phyloP scores from a whole-genome alignment of 1,284 basidiomycete genomes.

The Marasmius sp. region DNA sequence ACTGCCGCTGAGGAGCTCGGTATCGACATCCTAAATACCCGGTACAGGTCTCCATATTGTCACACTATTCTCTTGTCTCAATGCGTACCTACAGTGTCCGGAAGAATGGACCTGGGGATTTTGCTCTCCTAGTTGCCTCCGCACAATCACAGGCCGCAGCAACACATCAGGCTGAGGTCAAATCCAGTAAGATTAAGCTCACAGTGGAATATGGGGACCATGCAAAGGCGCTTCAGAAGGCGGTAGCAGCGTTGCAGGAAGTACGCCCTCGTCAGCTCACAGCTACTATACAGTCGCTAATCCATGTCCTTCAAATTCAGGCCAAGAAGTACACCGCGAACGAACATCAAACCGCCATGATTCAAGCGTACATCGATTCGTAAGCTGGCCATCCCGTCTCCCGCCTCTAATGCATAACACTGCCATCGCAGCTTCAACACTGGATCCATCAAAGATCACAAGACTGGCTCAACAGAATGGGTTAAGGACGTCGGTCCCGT shows the following conservation, averaged over 20 bases:
- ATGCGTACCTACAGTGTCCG: conserved; percentile 46
- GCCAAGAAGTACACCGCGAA: conserved; percentile 75
- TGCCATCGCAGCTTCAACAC: conserved; percentile 59
- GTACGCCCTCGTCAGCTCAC: conserved; percentile 32
- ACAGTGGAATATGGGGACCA: conserved; percentile 75
- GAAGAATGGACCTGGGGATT: conserved; percentile 60
- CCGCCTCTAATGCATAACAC: neutral
- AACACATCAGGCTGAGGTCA: conserved; percentile 46
- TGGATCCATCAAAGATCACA: conserved; percentile 78
- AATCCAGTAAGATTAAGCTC: conserved; percentile 46
- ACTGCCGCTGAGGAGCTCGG: conserved; percentile 68
- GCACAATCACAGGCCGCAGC: conserved; percentile 39
- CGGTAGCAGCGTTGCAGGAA: conserved; percentile 58
- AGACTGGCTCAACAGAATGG: conserved; percentile 75
- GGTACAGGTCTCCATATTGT: conserved; percentile 40
- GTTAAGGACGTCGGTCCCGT: conserved; percentile 84
- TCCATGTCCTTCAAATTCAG: conserved; percentile 29
- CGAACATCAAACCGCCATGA: conserved; percentile 69
- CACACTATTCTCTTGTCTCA: neutral
- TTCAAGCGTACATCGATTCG: conserved; percentile 79
- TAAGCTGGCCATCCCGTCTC: conserved; percentile 29
- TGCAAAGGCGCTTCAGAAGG: conserved; percentile 52
- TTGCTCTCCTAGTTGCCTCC: conserved; percentile 75
- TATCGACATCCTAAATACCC: conserved; percentile 79
- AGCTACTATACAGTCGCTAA: neutral